Evolutionary conservation across 1,139 yeast species (phyloP), one percentile per base, ranked within the genome.

Genomic region (Diutina ranongensis): DNA sequence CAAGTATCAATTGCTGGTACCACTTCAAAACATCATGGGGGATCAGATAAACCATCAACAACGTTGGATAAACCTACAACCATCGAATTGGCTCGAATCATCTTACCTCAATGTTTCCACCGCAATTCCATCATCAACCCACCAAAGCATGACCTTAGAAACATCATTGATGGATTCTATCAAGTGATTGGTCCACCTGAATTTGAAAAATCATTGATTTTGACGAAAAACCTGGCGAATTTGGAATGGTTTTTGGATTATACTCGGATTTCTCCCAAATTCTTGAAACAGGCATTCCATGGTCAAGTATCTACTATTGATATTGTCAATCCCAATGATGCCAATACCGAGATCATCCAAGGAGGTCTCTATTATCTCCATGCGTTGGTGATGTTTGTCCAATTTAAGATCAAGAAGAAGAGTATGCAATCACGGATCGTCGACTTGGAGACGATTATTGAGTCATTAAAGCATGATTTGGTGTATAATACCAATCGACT

Each of bases 381-480:
- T 51, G 95, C 89, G 0, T 68, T 83, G 3, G 67, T 82, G 27
- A 78, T 83, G 16, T 68, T 87, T 51, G 70, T 83, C 36, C 65
- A 80, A 3, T 86, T 80, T 62, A 78, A 78, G 49, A 65, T 74
- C 12, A 65, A 95, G 42, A 84, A 83, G 56, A 78, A 86, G 53
- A 72, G 83, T 1, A 77, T 83, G 71, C 94, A 83, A 52, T 85
- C 92, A 8, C 69, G 94, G 49, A 79, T 83, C 0, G 84, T 86
- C 4, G 97, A 89, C 55, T 63, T 89, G 32, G 94, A 84, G 48
- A 74, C 76, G 40, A 87, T 94, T 1, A 74, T 85, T 18, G 71
- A 73, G 48, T 73, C 82, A 56, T 69, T 88, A 48, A 73, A 71
- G 46, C 67, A 70, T 48, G 98, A 92, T 58, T 61, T 94, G 27